phyloP scores from a whole-genome alignment of 2,329 filamentous ascomycete genomes.

The Ploettnerulaceae sp. region DNA sequence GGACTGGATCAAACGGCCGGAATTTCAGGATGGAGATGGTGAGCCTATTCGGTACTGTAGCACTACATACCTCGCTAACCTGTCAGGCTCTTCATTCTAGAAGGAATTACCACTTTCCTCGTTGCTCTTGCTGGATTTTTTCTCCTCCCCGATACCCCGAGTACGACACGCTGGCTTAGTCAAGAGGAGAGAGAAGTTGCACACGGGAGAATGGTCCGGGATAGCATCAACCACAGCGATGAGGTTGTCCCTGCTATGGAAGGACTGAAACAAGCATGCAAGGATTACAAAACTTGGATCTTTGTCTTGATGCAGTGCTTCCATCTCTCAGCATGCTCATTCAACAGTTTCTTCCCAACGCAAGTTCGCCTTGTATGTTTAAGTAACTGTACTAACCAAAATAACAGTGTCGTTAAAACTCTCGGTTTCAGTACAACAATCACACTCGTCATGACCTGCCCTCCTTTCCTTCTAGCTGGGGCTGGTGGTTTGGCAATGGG shows the following conservation, averaged over 20 bases:
- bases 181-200: constrained; percentile 40
- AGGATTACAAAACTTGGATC: constrained; percentile 5
- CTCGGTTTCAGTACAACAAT: constrained; percentile 41
- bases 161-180: constrained; percentile 36
- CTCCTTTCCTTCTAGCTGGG: constrained; percentile 25
- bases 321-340: constrained; percentile 40
- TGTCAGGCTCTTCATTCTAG: constrained; percentile 36
- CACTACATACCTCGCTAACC: background rate
- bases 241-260: constrained; percentile 29
- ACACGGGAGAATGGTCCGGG: constrained; percentile 39
- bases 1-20: constrained; percentile 35
- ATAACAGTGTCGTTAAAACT: constrained; percentile 37
- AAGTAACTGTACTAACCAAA: background rate
- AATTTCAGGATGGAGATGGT: constrained; percentile 39
- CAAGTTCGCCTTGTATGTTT: constrained; percentile 38
- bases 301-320: constrained; percentile 30
- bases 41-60: background rate
- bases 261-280: constrained; percentile 37
- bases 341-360: constrained; percentile 42
- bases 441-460: constrained; percentile 41
- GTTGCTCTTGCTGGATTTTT: constrained; percentile 34
- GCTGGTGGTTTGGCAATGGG: constrained; percentile 18
- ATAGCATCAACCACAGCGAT: constrained; percentile 41
- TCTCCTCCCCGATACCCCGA: constrained; percentile 36
- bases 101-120: constrained; percentile 35